Conservation (phyloP, 768 basidiomycete genomes). For the Termitomyces sp. region DNA sequence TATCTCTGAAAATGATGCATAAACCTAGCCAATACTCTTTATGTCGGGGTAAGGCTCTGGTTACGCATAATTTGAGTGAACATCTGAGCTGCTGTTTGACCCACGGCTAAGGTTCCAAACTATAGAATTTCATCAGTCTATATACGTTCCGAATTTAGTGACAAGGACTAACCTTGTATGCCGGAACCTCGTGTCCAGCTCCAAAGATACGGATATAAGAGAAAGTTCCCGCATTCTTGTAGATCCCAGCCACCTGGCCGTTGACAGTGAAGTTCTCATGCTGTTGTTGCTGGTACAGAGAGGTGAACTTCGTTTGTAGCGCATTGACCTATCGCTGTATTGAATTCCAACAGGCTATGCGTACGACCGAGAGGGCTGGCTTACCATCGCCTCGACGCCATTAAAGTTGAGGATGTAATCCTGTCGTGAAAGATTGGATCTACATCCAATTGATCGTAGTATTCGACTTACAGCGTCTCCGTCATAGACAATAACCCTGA, state of each 20-base stretch:
- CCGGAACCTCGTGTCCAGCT: conserved; percentile 46
- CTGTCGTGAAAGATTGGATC: conserved; percentile 15
- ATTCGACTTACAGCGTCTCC: conserved; percentile 47
- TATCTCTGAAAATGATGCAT: not conserved
- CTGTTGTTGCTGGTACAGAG: conserved; percentile 34
- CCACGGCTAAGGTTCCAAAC: conserved; percentile 31
- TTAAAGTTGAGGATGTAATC: conserved; percentile 53
- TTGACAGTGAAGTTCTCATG: conserved; percentile 48
- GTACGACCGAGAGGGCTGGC: not conserved
- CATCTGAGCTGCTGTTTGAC: conserved; percentile 41
- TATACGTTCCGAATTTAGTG: not conserved
- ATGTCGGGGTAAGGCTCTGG: conserved; percentile 18
- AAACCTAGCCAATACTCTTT: not conserved
- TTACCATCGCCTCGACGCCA: conserved; percentile 57
- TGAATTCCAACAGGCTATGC: not conserved
- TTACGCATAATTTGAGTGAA: conserved; percentile 39
- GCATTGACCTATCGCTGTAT: conserved; percentile 33
- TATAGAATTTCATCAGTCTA: conserved; percentile 9
- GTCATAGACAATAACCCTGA: conserved; percentile 48
- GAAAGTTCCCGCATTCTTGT: conserved; percentile 55
- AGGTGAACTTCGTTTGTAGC: conserved; percentile 42
- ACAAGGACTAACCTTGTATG: conserved; percentile 31
- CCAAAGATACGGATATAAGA: conserved; percentile 52
- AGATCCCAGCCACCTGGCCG: conserved; percentile 46
- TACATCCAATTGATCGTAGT: not conserved